Conservation (phyloP, 2,329 filamentous ascomycete genomes). For the Claviceps humidiphila region DNA sequence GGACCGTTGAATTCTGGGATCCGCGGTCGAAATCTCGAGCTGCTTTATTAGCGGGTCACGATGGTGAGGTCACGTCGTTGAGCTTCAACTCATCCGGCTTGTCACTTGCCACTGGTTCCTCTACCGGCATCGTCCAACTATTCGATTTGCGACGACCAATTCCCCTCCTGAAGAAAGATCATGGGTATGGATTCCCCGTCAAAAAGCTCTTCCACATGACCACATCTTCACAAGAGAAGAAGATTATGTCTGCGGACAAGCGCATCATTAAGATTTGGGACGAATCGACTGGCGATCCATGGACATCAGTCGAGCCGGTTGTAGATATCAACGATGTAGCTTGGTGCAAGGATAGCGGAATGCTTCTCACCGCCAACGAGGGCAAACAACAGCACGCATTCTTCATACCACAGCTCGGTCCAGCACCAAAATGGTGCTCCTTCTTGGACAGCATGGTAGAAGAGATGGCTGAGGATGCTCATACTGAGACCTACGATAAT, state of each 20-base stretch:
- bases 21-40: conserved; percentile 70
- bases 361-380: conserved; percentile 94
- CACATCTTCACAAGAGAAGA: conserved; percentile 62
- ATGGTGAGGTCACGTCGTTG: conserved; percentile 70
- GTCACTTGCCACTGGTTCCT: conserved; percentile 76
- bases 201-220: conserved; percentile 68
- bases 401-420: conserved; percentile 85
- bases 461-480: conserved; percentile 83
- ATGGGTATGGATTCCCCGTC: conserved; percentile 88
- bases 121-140: conserved; percentile 72
- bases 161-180: conserved; percentile 80
- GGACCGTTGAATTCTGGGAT: conserved; percentile 98
- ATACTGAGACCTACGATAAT: conserved; percentile 86
- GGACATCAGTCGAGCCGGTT: conserved; percentile 89
- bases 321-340: conserved; percentile 93
- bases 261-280: conserved; percentile 97
- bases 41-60: conserved; percentile 56
- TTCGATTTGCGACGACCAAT: conserved; percentile 85
- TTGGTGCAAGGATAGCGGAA: conserved; percentile 83
- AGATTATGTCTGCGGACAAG: conserved; percentile 86
- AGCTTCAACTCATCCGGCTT: conserved; percentile 77
- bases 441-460: conserved; percentile 97
- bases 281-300: conserved; percentile 65
- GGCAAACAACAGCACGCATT: conserved; percentile 90
- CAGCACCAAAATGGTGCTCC: conserved; percentile 87